Evolutionary conservation across 2,329 filamentous ascomycete species (phyloP).

Genomic region (Emmonsia crescens): DNA sequence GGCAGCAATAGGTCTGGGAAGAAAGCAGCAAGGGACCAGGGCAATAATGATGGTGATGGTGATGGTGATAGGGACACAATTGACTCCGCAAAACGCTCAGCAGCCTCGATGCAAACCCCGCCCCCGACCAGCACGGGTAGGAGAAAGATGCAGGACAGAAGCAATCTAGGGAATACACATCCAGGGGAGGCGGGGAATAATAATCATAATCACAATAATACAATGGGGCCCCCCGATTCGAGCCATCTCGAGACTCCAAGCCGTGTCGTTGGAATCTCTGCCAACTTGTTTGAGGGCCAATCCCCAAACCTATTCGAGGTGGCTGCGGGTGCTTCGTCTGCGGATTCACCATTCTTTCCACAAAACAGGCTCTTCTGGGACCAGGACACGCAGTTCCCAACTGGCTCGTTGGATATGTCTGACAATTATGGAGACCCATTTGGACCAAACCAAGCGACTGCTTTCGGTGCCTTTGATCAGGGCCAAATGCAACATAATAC

Average conservation of each 20-base stretch:
- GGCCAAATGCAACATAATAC: background rate
- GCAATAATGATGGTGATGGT: conserved; percentile 25
- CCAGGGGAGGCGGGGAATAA: conserved; percentile 1
- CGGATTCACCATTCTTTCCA: conserved; percentile 47
- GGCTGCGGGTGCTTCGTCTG: conserved; percentile 40
- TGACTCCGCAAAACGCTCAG: conserved; percentile 29
- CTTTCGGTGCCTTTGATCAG: conserved; percentile 14
- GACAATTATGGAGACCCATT: conserved; percentile 17
- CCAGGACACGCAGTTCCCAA: conserved; percentile 24
- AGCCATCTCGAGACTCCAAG: conserved; percentile 36
- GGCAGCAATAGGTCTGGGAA: conserved; percentile 1
- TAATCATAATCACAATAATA: conserved; percentile 6
- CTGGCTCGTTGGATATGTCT: conserved; percentile 10
- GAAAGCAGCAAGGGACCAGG: conserved; percentile 5
- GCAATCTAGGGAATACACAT: background rate
- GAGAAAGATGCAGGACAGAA: conserved; percentile 30
- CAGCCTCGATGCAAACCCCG: conserved; percentile 48
- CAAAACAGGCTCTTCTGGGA: conserved; percentile 45
- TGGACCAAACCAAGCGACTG: conserved; percentile 11
- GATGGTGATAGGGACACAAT: conserved; percentile 25
- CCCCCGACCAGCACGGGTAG: conserved; percentile 49
- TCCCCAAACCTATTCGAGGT: conserved; percentile 48
- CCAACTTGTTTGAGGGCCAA: conserved; percentile 43
- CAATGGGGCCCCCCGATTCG: conserved; percentile 8
- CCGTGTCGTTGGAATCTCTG: conserved; percentile 34